phyloP scores from a whole-genome alignment of 1,284 basidiomycete genomes.

The Anthracocystis walkeri region DNA sequence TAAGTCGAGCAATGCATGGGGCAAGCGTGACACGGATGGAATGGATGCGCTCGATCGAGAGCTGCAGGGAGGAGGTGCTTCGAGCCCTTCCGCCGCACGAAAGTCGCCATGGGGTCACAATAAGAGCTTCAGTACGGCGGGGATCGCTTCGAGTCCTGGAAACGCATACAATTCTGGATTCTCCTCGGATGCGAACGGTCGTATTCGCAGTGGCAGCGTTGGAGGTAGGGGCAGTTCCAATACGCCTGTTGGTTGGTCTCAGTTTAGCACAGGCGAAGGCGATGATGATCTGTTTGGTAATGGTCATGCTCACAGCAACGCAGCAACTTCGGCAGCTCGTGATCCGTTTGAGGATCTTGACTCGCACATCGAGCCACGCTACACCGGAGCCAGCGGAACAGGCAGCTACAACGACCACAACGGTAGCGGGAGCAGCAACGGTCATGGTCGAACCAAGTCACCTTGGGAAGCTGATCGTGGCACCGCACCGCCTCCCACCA shows the following conservation, averaged over 20 bases:
- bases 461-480: conserved; percentile 9
- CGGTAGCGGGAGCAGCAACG: conserved; percentile 15
- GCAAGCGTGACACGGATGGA: conserved; percentile 13
- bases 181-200: conserved; percentile 7
- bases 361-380: conserved; percentile 9
- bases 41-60: conserved; percentile 63
- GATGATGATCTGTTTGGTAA: conserved; percentile 32
- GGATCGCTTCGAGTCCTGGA: conserved; percentile 1
- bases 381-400: conserved; percentile 10
- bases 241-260: conserved; percentile 43
- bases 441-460: conserved; percentile 21
- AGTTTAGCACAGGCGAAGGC: conserved; percentile 31
- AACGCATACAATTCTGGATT: neutral
- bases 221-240: conserved; percentile 24
- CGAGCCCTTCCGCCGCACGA: conserved; percentile 18
- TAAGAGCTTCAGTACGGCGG: conserved; percentile 19
- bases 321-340: conserved; percentile 2
- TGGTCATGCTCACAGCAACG: neutral
- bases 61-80: conserved; percentile 46
- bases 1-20: conserved; percentile 22
- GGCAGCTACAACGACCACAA: conserved; percentile 4
- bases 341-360: conserved; percentile 40
- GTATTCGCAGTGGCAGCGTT: conserved; percentile 24
- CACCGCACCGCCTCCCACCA: conserved; percentile 27
- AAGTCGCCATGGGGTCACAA: conserved; percentile 22